Percentiles rank a stretch among this genome's conserved stretches.
These are phyloP conservation scores for Seiridium unicorne DNA, from an alignment of 2,329 filamentous ascomycete species.

Conservation along the genomic window DNA sequence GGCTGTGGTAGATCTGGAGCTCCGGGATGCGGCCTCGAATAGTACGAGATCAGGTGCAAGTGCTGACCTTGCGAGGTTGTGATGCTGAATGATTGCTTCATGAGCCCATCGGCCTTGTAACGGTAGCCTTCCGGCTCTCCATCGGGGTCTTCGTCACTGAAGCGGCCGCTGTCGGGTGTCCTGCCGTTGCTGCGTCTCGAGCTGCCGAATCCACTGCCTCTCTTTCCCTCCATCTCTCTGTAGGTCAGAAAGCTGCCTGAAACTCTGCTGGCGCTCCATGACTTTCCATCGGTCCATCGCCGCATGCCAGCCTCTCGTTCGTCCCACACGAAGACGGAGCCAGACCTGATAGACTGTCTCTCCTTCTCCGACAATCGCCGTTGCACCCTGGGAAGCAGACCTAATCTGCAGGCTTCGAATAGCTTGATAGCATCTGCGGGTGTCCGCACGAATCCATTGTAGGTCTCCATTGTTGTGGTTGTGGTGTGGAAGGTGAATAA, in stretches of 20 bases:
- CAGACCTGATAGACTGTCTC: conserved; percentile 90
- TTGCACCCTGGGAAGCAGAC: conserved; percentile 87
- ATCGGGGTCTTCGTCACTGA: conserved; percentile 82
- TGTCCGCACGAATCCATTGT: conserved; percentile 92
- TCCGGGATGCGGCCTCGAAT: conserved; percentile 74
- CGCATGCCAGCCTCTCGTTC: conserved; percentile 98
- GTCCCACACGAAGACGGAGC: conserved; percentile 99
- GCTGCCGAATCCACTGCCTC: conserved; percentile 72
- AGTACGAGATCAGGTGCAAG: conserved; percentile 97
- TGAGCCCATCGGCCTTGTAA: conserved; percentile 93
- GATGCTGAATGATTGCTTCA: conserved; percentile 99
- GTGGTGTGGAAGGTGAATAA: conserved; percentile 8
- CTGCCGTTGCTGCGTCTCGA: conserved; percentile 62
- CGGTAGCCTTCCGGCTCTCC: conserved; percentile 87
- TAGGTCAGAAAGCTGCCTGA: conserved; percentile 98
- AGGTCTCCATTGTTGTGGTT: conserved; percentile 78
- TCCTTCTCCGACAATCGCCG: conserved; percentile 94
- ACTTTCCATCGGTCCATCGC: conserved; percentile 98
- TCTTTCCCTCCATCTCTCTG: conserved; percentile 97
- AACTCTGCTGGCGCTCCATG: conserved; percentile 96
- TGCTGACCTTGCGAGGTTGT: conserved; percentile 87
- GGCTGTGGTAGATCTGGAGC: conserved; percentile 76
- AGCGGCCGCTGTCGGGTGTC: conserved; percentile 78
- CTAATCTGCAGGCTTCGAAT: conserved; percentile 94
- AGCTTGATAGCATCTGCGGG: conserved; percentile 95